These are phyloP conservation scores for Volvariella surrecta DNA, from an alignment of 1,284 basidiomycete species.

Conservation along the genomic window DNA sequence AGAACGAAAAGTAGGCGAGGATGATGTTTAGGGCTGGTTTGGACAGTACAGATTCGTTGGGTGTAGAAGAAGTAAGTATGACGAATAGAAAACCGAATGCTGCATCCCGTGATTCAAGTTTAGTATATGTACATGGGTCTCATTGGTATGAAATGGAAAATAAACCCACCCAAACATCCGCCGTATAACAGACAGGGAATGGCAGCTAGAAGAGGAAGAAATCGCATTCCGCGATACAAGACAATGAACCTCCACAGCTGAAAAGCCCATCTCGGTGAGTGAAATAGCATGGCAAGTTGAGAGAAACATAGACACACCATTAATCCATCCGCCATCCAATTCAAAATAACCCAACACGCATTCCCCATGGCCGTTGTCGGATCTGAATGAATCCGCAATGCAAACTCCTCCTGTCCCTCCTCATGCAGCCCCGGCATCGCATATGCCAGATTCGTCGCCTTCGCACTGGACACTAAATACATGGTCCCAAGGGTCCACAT, in stretches of 20 bases:
- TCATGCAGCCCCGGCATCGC: constrained; percentile 37
- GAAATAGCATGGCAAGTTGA: background rate
- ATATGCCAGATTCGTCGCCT: constrained; percentile 31
- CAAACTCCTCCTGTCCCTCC: constrained; percentile 31
- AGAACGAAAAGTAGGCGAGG: background rate
- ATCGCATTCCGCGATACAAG: background rate
- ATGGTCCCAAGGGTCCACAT: constrained; percentile 29
- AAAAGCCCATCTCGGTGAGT: too few relatives aligned
- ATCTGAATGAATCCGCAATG: constrained; percentile 14
- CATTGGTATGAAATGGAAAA: too few relatives aligned
- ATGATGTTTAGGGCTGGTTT: background rate
- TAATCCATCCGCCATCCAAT: background rate
- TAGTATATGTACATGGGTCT: too few relatives aligned
- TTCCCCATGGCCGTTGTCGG: background rate
- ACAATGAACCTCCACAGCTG: background rate
- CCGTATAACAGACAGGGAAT: background rate
- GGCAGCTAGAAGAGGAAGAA: background rate
- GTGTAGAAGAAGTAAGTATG: background rate
- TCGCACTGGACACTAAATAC: constrained; percentile 27
- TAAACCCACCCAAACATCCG: background rate
- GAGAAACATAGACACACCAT: background rate
- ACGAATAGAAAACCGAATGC: background rate
- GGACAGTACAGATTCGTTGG: background rate
- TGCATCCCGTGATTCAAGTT: background rate
- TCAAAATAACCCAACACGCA: background rate